A percentile compares a stretch with the other conserved stretches of the same genome.
These are phyloP conservation scores for Penicillium sp. DNA, from an alignment of 2,329 filamentous ascomycete species.

Conservation along the genomic window DNA sequence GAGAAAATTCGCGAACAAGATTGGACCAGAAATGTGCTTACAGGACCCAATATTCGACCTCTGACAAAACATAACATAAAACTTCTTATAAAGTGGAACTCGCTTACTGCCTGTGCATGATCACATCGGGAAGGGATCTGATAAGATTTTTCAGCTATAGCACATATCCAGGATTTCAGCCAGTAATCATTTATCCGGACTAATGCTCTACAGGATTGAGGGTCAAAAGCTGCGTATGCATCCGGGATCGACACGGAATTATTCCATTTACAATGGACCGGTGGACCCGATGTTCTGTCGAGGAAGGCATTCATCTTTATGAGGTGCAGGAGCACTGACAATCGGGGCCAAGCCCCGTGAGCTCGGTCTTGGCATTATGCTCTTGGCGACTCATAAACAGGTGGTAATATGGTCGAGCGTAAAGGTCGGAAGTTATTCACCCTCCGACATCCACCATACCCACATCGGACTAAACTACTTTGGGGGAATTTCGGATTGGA, in stretches of 20 bases:
- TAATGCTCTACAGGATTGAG: background rate
- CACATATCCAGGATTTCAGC: too few relatives aligned
- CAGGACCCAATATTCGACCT: too few relatives aligned
- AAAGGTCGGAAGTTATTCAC: background rate
- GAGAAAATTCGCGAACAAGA: too few relatives aligned
- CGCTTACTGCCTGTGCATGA: background rate
- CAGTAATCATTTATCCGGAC: background rate
- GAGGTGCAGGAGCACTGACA: background rate
- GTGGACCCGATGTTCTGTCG: background rate
- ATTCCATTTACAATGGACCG: background rate
- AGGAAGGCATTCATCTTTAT: background rate
- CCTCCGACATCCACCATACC: background rate
- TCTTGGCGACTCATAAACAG: background rate
- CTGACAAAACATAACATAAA: too few relatives aligned
- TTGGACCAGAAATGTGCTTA: too few relatives aligned
- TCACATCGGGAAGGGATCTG: background rate
- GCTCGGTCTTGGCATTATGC: background rate
- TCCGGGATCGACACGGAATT: background rate
- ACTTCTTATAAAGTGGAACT: background rate
- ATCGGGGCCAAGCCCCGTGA: background rate
- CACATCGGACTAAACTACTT: background rate
- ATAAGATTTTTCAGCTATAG: background rate
- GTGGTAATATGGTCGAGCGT: background rate
- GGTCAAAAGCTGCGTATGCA: background rate
- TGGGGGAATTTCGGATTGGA: background rate